Conservation (phyloP, 371 early-diverging fungal genomes). For the Dichotomocladium elegans region DNA sequence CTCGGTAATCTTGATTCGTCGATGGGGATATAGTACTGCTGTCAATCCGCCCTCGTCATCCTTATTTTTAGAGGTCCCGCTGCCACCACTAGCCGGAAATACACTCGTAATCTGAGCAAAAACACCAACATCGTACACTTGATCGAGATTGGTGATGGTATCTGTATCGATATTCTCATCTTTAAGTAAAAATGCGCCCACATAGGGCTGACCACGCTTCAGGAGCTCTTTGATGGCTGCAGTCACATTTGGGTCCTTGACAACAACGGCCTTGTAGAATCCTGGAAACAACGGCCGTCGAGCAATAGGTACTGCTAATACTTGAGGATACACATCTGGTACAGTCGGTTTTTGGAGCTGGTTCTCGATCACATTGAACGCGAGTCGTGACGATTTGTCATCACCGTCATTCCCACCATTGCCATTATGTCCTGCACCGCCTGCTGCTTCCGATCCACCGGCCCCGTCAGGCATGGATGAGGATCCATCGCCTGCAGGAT, state of each 20-base stretch:
- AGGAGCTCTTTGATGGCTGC: slow-evolving; percentile 87
- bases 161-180: slow-evolving; percentile 87
- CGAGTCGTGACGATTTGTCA: slow-evolving; percentile 19
- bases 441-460: slow-evolving; percentile 24
- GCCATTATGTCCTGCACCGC: slow-evolving; percentile 15
- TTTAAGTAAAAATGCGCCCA: slow-evolving; percentile 90
- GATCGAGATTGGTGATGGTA: slow-evolving; percentile 66
- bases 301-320: slow-evolving; percentile 90
- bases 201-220: slow-evolving; percentile 90
- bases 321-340: slow-evolving; percentile 86
- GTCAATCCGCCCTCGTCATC: slow-evolving; percentile 82
- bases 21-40: slow-evolving; percentile 92
- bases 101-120: slow-evolving; percentile 96
- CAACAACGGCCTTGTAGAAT: slow-evolving; percentile 94
- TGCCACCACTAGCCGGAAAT: slow-evolving; percentile 63
- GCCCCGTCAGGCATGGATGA: slow-evolving; percentile 9
- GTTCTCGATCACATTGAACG: slow-evolving; percentile 43
- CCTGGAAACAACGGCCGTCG: slow-evolving; percentile 95
- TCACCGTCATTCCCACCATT: slow-evolving; percentile 16
- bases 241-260: slow-evolving; percentile 90
- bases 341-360: slow-evolving; percentile 71
- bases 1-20: slow-evolving; percentile 80
- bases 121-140: slow-evolving; percentile 90
- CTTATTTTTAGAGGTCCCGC: too few species aligned
- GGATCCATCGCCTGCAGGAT: slow-evolving; percentile 32